Conservation (phyloP, 2,329 filamentous ascomycete species). For the Lasiodiplodia gonubiensis region DNA sequence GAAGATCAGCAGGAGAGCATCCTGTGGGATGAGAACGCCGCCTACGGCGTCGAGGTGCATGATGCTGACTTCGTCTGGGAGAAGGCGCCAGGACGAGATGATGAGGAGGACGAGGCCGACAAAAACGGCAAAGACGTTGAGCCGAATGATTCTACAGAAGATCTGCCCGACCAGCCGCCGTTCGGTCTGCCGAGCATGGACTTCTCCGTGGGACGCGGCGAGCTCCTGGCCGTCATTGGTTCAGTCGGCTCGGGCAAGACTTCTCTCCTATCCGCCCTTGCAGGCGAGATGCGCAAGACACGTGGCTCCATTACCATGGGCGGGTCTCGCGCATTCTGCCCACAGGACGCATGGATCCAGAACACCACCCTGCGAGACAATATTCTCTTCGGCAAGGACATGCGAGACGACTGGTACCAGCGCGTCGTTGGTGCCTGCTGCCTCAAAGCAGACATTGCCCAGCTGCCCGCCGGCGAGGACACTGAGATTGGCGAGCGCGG, state of each 20-base stretch:
- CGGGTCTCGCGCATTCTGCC: constrained; percentile 85
- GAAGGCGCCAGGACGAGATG: constrained; percentile 60
- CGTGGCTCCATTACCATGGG: constrained; percentile 75
- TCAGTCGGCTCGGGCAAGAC: constrained; percentile 88
- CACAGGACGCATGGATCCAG: constrained; percentile 98
- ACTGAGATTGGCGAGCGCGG: constrained; percentile 96
- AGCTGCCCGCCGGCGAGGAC: constrained; percentile 85
- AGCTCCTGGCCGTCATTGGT: constrained; percentile 82
- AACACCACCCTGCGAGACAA: constrained; percentile 88
- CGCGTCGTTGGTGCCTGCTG: constrained; percentile 84
- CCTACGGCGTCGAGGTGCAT: constrained; percentile 69
- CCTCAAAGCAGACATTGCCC: constrained; percentile 82
- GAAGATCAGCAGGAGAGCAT: constrained; percentile 83
- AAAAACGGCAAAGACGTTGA: constrained; percentile 49
- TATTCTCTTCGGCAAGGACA: constrained; percentile 84
- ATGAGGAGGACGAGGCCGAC: constrained; percentile 33
- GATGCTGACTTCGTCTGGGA: constrained; percentile 90
- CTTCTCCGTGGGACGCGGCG: constrained; percentile 72
- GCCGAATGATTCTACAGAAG: constrained; percentile 54
- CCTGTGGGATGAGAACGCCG: constrained; percentile 58
- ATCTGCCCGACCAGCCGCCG: constrained; percentile 59
- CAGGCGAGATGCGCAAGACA: constrained; percentile 91
- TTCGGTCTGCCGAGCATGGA: constrained; percentile 75
- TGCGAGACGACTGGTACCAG: constrained; percentile 76
- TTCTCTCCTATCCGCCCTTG: constrained; percentile 84